Evolutionary conservation across 2,329 filamentous ascomycete genomes (phyloP).

Genomic region (Botryotinia narcissicola): DNA sequence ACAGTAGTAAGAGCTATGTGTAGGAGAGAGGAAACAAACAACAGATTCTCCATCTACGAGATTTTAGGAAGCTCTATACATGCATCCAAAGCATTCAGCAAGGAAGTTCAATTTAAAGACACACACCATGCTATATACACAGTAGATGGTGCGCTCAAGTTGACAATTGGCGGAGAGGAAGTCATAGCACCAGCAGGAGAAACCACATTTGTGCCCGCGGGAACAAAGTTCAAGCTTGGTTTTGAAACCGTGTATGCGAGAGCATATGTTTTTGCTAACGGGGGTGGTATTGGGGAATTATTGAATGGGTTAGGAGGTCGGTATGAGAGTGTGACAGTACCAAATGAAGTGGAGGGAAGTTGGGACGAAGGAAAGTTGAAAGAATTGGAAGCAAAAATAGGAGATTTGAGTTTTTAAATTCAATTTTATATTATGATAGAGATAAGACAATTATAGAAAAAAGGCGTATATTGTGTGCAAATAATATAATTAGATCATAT

Average conservation of each 20-base stretch:
- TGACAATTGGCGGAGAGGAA: constrained; percentile 41
- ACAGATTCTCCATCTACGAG: constrained; percentile 52
- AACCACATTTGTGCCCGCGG: constrained; percentile 33
- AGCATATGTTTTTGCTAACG: constrained; percentile 33
- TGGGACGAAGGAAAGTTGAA: background rate
- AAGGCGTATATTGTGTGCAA: background rate
- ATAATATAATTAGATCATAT: background rate
- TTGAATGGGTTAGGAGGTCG: constrained; percentile 12
- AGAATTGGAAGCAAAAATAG: background rate
- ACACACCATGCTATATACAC: constrained; percentile 54
- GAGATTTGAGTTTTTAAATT: background rate
- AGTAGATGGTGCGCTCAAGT: constrained; percentile 46
- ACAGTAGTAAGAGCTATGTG: constrained; percentile 48
- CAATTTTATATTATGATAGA: background rate
- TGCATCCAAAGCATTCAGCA: constrained; percentile 38
- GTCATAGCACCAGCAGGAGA: constrained; percentile 26
- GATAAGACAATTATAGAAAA: background rate
- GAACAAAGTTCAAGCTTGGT: constrained; percentile 25
- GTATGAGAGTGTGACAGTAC: background rate
- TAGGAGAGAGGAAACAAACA: constrained; percentile 46
- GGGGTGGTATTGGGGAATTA: constrained; percentile 33
- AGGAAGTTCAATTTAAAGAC: constrained; percentile 44
- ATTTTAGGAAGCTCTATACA: constrained; percentile 48
- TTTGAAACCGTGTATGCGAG: constrained; percentile 29
- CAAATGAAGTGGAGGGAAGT: background rate